phyloP scores from a whole-genome alignment of 176 grass and related monocot species.

The Puya raimondii region DNA sequence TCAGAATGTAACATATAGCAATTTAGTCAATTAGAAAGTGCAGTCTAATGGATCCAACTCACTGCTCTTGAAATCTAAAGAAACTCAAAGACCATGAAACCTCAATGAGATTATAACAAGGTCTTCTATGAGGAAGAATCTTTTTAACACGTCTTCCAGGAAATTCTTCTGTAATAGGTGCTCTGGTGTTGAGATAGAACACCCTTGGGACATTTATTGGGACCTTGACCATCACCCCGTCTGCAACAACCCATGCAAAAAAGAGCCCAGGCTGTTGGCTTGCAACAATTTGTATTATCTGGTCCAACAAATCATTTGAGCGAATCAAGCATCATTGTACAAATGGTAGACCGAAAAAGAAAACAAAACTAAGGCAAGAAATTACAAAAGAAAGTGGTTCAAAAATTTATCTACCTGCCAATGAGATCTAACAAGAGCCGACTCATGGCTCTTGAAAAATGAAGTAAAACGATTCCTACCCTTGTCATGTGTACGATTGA shows the following conservation, averaged over 20 bases:
- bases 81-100: constrained; percentile 12
- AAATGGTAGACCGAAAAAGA: constrained; percentile 3
- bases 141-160: constrained; percentile 86
- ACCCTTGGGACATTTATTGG: constrained; percentile 63
- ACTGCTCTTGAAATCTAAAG: not conserved
- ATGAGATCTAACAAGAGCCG: constrained; percentile 73
- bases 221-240: constrained; percentile 88
- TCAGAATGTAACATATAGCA: constrained; percentile 8
- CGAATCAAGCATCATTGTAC: constrained; percentile 8
- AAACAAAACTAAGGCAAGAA: not conserved
- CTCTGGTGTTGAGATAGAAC: constrained; percentile 87
- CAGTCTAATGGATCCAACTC: not conserved
- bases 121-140: constrained; percentile 88
- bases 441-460: constrained; percentile 82
- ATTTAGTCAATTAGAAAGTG: constrained; percentile 15
- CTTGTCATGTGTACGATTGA: constrained; percentile 30
- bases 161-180: constrained; percentile 73
- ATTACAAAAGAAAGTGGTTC: not conserved
- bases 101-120: constrained; percentile 90
- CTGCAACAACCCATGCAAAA: constrained; percentile 86
- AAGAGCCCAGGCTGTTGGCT: constrained; percentile 49
- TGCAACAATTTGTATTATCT: constrained; percentile 87
- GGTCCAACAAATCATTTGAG: constrained; percentile 27
- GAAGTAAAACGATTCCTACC: constrained; percentile 28
- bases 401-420: constrained; percentile 61